Evolutionary conservation across 345 rosid genomes (phyloP), one percentile per base, ranked within the genome.

Genomic region (Dimocarpus longan): DNA sequence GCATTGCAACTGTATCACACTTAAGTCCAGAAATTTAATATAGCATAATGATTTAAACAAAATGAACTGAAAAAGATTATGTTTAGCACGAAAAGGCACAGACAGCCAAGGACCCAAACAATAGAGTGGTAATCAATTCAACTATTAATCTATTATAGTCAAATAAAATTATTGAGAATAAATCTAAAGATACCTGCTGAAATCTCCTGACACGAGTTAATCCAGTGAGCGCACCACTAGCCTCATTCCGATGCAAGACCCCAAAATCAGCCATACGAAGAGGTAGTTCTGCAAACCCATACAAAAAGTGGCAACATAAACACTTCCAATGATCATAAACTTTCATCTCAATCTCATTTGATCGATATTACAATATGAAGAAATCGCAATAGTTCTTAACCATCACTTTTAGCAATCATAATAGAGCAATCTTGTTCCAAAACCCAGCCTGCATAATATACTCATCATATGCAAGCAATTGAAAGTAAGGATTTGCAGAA

Each of bases 191-290:
- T 81, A 96, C 99, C 98, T 97, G 99, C 85, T 94, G 98, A 88
- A 97, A 94, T 83, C 99, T 94, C 82, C 98, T 89, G 73, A 93
- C 98, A 74, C 98, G 97, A 79, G 96, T 94, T 86, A 97, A 85
- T 78, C 99, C 98, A 76, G 93, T 91, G 75, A 97, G 96, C 46
- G 96, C 98, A 78, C 97, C 99, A 87, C 98, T 93, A 76, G 99
- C 98, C 86, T 94, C 99, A 65, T 97, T 94, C 18, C 96, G 97
- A 84, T 94, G 98, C 86, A 97, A 83, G 73, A 90, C 98, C 60
- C 99, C 99, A 84, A 93, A 97, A 88, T 97, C 98, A 75, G 99
- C 99, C 79, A 92, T 48, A 74, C 98, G 87, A 76, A 97, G 87
- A 81, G 98, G 99, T 82, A 97, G 92, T 78, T 94, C 99, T 97